Evolutionary conservation across 2,329 filamentous ascomycete genomes (phyloP), one percentile per base, ranked within the genome.

Genomic region (Trichoderma sp.): DNA sequence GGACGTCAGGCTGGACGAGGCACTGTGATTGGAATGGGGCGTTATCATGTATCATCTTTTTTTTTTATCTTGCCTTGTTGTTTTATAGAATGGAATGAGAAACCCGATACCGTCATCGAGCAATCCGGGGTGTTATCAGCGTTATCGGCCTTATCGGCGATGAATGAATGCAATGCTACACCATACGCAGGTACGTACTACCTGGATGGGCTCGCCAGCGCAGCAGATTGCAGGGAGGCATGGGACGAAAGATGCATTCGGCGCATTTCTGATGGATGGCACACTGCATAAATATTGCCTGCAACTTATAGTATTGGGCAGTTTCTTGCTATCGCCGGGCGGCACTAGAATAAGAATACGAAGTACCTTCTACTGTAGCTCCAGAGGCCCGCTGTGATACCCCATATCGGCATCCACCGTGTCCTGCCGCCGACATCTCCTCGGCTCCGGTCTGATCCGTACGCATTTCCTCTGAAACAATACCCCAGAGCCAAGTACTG

Each of bases 1-100:
- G 70, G 67, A 72, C 19, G 68, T 35, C 13, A 15, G 4, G 1
- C 19, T 57, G 19, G 61, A 64, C 3, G 27, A 27, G 8, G 50
- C 15, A 19, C 27, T 34, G 29, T 53, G 50, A 32, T 53, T 32
- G 50, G 17, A 12, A 48, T 45, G n/a, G 39, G 2, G n/a, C 27
- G 8, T 7, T 27, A 1, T 52, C 29, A 25, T 50, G 59, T 52
- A 35, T 25, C 8, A 34, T n/a, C 17, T 32, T 32, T 27, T 4
- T 32, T 9, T 19, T 32, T 32, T 54, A 54, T 54, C 52, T 19
- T 19, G 12, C 8, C 17, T 8, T 45, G 6, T n/a, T 54, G 52
- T 34, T 37, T n/a, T n/a, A n/a, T n/a, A n/a, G n/a, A n/a, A n/a
- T n/a, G n/a, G n/a, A n/a, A n/a, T n/a, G n/a, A n/a, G n/a, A n/a